phyloP scores from a whole-genome alignment of 192 early-diverging fungal species.

The Entomortierella beljakovae region DNA sequence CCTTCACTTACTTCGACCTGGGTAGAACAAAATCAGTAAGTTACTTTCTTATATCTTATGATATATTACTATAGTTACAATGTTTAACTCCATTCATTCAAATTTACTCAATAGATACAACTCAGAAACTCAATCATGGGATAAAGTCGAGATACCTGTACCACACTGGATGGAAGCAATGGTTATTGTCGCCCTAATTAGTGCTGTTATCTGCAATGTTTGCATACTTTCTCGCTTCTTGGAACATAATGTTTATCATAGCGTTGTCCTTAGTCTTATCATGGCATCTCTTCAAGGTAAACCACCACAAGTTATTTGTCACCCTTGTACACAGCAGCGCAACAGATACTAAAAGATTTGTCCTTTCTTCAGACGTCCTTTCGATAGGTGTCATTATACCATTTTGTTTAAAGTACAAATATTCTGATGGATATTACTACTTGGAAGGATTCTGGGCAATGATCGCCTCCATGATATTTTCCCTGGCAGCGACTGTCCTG shows the following conservation, averaged over 20 bases:
- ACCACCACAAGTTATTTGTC: background rate
- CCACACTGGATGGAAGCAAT: slow-evolving; percentile 36
- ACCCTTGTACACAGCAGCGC: no score
- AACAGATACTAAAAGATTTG: no score
- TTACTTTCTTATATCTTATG: background rate
- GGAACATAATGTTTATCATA: slow-evolving; percentile 25
- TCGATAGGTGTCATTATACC: slow-evolving; percentile 27
- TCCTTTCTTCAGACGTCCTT: slow-evolving; percentile 21
- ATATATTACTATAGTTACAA: background rate
- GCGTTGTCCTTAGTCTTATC: slow-evolving; percentile 24
- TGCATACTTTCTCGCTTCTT: slow-evolving; percentile 40
- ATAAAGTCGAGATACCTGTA: background rate
- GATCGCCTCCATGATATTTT: slow-evolving; percentile 37
- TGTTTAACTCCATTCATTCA: background rate
- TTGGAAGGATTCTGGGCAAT: slow-evolving; percentile 49
- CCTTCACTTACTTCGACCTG: slow-evolving; percentile 44
- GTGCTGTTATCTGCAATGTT: slow-evolving; percentile 41
- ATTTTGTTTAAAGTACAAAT: slow-evolving; percentile 29
- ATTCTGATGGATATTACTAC: slow-evolving; percentile 25
- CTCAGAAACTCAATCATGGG: slow-evolving; percentile 4
- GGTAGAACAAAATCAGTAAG: slow-evolving; percentile 30
- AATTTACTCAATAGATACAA: slow-evolving; percentile 13
- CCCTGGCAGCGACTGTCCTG: slow-evolving; percentile 25
- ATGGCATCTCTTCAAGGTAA: slow-evolving; percentile 31
- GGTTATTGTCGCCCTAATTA: slow-evolving; percentile 22